Evolutionary conservation across 768 basidiomycete genomes (phyloP), one percentile per base, ranked within the genome.

Genomic region (Termitomyces eurrhizus): DNA sequence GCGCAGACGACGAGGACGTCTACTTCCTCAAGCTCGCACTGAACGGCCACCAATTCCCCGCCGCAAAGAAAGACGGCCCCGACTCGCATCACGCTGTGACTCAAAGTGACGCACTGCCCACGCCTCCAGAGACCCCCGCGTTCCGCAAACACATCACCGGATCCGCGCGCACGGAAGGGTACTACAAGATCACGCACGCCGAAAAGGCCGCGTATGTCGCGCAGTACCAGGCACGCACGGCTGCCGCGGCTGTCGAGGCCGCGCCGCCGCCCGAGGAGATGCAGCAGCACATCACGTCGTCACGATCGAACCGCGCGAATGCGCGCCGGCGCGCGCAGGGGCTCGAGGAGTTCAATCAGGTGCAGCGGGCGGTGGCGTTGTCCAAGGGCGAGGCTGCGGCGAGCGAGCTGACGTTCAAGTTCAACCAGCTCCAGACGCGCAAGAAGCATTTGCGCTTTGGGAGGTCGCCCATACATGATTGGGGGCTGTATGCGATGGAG

Each of bases 401-500:
- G 26, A 84, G 78, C 55, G 84, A 92, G 71, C 72, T 91, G 46
- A 80, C 78, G n/a, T 90, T 97, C 81, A 96, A 97, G 79, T 98
- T 98, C 80, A 98, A 98, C 73, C 97, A 98, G 77, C 83, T 99
- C 26, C 93, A 97, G 74, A 94, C 95, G 39, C 79, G 97, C 64
- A 98, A 98, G 86, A 99, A 99, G 77, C 95, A 96, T 67, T 83
- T 99, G 39, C 88, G 93, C 37, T 99, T 99, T 68, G 91, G 93
- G 4, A 81, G 94, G 45, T 95, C 92, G 29, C 94, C 95, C 18
- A 99, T 99, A 61, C 96, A 99, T 70, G 95, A 96, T 67, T 99
- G 96, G 92, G 97, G 97, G 4, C 72, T 99, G 69, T 99, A 98
- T 71, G 95, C 97, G 35, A 92, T 97, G 91, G 97, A 99, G 78